Evolutionary conservation across 352 stramenopile species (phyloP), one percentile per base, ranked within the genome.

Genomic region (Globisporangium rhizosaccharum): DNA sequence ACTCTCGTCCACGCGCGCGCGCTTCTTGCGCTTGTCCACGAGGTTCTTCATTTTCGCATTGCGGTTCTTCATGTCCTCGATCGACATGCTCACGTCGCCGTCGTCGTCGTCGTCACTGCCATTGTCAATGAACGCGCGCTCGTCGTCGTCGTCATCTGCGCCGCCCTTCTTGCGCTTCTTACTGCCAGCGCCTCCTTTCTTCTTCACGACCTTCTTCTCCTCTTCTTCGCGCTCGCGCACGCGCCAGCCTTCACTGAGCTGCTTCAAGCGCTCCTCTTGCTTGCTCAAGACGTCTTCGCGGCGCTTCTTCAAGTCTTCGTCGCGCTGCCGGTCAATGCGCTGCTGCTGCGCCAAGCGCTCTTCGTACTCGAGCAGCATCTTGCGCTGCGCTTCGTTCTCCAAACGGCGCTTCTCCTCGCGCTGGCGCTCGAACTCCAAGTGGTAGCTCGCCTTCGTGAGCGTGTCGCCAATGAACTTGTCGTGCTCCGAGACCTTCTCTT

Each of bases 41-140:
- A 94, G 65, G 42, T 88, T 90, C 72, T 92, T 92, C 72, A 92
- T 89, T 55, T 84, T 94, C 20, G 71, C 59, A 51, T 92, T 92
- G 53, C 85, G 85, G 71, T 94, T 92, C 74, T 94, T 92, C 85
- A 94, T 94, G 67, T 94, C 85, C 63, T 92, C 85, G 46, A 94
- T 92, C 28, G 82, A 92, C 73, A 94, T 89, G 51, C 71, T 72
- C 30, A 61, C 70, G 49, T 78, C 79, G 7, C 71, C 82, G 25
- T 81, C 51, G n/a, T 48, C 51, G 37, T 55, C 71, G 10, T 81
- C 74, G 36, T 55, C 71, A 10, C 54, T 62, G 36, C 61, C 56
- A 37, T 58, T 59, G 51, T 67, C 61, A 48, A 62, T 67, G 51
- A 67, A 62, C 41, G 50, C 42, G 49, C 39, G 48, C 20, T 68